These are phyloP conservation scores for Arabis hirsuta DNA, from an alignment of 345 rosid genomes.

Conservation along the genomic window DNA sequence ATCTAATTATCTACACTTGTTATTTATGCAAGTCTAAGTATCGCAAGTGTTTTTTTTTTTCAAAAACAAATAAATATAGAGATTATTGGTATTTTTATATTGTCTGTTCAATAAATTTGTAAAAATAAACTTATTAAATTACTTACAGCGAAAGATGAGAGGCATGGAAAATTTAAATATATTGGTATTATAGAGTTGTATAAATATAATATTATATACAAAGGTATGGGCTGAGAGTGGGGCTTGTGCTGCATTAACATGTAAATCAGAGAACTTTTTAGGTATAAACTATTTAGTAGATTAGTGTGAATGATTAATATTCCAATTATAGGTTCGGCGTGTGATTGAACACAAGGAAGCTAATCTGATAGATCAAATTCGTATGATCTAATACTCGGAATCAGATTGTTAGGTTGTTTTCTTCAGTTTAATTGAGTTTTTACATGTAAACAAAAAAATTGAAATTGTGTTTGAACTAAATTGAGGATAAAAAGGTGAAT, in stretches of 20 bases:
- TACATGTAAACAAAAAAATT: not conserved
- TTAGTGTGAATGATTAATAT: slow-evolving; percentile 37
- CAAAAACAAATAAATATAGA: too few species aligned
- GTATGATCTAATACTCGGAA: not conserved
- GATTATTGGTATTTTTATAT: too few species aligned
- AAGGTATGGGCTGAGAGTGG: slow-evolving; percentile 32
- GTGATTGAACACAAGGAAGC: slow-evolving; percentile 13
- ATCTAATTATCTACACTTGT: not conserved
- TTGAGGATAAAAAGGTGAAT: too few species aligned
- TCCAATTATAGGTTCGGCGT: slow-evolving; percentile 37
- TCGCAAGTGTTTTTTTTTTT: not conserved
- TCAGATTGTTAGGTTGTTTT: not conserved
- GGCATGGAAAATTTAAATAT: not conserved
- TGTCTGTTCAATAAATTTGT: too few species aligned
- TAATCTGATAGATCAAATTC: not conserved
- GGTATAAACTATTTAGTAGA: slow-evolving; percentile 22
- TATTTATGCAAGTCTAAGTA: not conserved
- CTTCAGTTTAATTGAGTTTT: not conserved
- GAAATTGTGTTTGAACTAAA: too few species aligned
- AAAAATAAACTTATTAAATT: too few species aligned
- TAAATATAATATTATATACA: not conserved
- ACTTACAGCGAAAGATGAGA: too few species aligned
- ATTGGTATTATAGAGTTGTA: not conserved
- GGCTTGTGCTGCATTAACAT: slow-evolving; percentile 17
- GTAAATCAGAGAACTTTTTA: not conserved